phyloP scores from a whole-genome alignment of 495 filamentous ascomycete genomes.

The Xylaria curta region DNA sequence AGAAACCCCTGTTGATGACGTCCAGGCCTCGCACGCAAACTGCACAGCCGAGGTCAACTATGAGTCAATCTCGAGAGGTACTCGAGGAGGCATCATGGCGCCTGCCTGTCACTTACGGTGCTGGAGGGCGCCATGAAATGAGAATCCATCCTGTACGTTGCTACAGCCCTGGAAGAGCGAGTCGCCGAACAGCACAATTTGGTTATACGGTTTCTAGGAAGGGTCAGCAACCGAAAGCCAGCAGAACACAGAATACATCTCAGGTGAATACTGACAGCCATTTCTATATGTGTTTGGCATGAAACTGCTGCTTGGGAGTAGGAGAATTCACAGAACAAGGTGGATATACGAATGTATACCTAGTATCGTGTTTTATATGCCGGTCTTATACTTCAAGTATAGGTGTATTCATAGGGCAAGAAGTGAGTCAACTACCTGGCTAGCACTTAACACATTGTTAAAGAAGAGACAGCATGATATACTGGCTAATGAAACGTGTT shows the following conservation, averaged over 20 bases:
- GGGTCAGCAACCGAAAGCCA: background rate
- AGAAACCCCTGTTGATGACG: conserved; percentile 57
- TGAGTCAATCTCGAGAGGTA: background rate
- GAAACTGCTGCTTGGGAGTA: background rate
- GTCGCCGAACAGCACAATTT: conserved; percentile 83
- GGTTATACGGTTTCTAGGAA: conserved; percentile 52
- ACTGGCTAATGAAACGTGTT: conserved; percentile 7
- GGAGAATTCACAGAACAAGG: background rate
- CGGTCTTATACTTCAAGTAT: background rate
- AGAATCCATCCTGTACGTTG: conserved; percentile 67
- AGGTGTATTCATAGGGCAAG: background rate
- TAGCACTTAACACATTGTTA: background rate
- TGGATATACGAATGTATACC: background rate
- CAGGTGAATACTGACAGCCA: conserved; percentile 36
- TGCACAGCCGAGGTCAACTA: conserved; percentile 38
- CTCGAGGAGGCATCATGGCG: background rate
- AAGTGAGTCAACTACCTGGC: background rate
- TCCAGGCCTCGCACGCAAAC: conserved; percentile 52
- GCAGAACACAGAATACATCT: background rate
- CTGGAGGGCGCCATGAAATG: conserved; percentile 73
- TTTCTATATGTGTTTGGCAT: conserved; percentile 15
- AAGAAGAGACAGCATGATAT: background rate
- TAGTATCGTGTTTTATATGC: conserved; percentile 4
- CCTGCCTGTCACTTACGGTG: conserved; percentile 56
- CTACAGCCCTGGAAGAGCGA: conserved; percentile 73